Conservation (phyloP, 805 yeast genomes). For the Kazachstania psychrophila region DNA sequence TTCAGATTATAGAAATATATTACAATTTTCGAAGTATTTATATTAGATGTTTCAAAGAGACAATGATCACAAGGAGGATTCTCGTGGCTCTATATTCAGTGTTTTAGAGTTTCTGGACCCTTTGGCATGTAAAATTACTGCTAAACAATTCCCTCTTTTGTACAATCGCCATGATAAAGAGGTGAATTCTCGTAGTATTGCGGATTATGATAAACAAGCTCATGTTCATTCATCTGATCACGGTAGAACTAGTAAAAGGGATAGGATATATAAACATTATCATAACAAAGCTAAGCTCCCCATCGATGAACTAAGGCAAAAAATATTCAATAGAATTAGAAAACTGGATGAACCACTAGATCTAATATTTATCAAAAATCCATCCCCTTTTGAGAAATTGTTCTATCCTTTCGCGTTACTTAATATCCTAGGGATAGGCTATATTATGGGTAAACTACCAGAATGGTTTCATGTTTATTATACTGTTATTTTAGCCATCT, state of each 20-base stretch:
- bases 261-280: conserved; percentile 4
- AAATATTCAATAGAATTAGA: conserved; percentile 17
- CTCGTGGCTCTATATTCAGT: conserved; percentile 11
- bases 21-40: too few species aligned
- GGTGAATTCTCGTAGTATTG: too few species aligned
- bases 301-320: conserved; percentile 19
- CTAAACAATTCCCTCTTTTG: conserved; percentile 8
- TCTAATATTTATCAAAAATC: conserved; percentile 29
- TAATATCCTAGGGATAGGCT: conserved; percentile 61
- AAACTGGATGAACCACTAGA: conserved; percentile 22
- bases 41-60: neutral
- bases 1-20: too few species aligned
- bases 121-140: conserved; percentile 19
- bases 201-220: too few species aligned
- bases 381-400: conserved; percentile 58
- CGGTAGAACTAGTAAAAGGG: neutral
- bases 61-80: neutral
- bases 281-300: conserved; percentile 13
- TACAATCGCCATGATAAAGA: neutral
- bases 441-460: conserved; percentile 70
- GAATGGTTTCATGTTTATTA: conserved; percentile 68
- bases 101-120: conserved; percentile 26
- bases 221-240: too few species aligned
- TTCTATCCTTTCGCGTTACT: conserved; percentile 71
- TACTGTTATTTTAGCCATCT: conserved; percentile 45